Conservation (phyloP, 2,329 filamentous ascomycete genomes). For the Fusarium sarcochroum region DNA sequence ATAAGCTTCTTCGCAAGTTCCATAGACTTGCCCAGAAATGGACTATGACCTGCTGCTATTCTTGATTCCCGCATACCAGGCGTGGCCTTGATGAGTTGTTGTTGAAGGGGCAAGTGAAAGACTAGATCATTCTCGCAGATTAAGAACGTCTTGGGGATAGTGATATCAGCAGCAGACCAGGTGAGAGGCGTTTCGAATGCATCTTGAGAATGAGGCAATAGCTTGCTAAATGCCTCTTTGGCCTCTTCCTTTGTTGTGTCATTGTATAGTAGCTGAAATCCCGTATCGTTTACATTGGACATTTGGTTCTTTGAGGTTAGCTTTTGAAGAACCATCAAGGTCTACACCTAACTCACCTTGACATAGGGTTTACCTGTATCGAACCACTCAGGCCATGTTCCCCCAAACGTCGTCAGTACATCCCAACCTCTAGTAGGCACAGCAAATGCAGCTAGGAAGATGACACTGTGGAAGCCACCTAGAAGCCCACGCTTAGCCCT, state of each 20-base stretch:
- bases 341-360: background rate
- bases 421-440: conserved; percentile 16
- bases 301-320: conserved; percentile 3
- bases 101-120: background rate
- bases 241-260: conserved; percentile 1
- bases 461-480: conserved; percentile 4
- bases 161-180: conserved; percentile 7
- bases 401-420: conserved; percentile 1
- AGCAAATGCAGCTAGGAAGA: conserved; percentile 13
- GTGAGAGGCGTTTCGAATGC: conserved; percentile 7
- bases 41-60: conserved; percentile 6
- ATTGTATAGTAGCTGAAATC: background rate
- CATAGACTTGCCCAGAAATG: background rate
- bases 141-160: conserved; percentile 7
- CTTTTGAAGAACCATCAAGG: background rate
- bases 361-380: background rate
- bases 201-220: conserved; percentile 7
- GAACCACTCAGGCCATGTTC: conserved; percentile 4
- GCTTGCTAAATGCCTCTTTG: background rate
- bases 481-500: background rate
- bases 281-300: background rate
- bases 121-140: conserved; percentile 13
- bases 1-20: background rate
- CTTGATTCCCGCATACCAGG: conserved; percentile 1
- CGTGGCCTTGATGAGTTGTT: conserved; percentile 4